Evolutionary conservation across 1,139 yeast species (phyloP), one percentile per base, ranked within the genome.

Genomic region (Debaryomyces sp.): DNA sequence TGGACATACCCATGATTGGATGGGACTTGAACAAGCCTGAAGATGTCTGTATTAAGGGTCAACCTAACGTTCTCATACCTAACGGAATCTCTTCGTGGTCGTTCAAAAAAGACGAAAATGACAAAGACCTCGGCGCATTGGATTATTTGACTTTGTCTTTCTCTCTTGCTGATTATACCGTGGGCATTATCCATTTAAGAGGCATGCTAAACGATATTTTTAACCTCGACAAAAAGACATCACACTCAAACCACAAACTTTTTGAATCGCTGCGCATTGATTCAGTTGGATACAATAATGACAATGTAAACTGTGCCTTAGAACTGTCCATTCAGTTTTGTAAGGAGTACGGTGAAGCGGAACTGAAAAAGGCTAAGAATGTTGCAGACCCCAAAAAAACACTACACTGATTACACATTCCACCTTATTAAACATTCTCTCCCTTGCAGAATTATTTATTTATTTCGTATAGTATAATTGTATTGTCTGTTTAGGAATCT

Each of bases 11-110:
- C 1, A 60, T 70, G 6, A 53, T 64, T 26, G 71, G 71, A 1
- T 71, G 74, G 73, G 55, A 64, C 39, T 43, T 50, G n/a, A 39
- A 48, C n/a, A 49, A 57, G 13, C 68, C 71, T 5, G 50, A 60
- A 7, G 57, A 61, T 4, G 51, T 66, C 7, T 71, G 76, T 53
- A 54, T 43, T 5, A 66, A 66, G 59, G 54, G 44, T 5, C 64
- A 67, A 61, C 43, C 68, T 67, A 21, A 68, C 49, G 70, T 65
- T 4, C 57, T 73, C 40, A 68, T 73, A 32, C 77, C 78, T 2
- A 73, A 72, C 55, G 76, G 76, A 3, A 61, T 73, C n/a, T 63
- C 75, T 1, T 51, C 54, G 10, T 71, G 75, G 75, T 53, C 51
- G 4, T 48, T 60, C 6, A 41, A 41, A 10, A 45, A 47, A 4